phyloP scores from a whole-genome alignment of 768 basidiomycete genomes.

The Pilatotrama ljubarskyi region DNA sequence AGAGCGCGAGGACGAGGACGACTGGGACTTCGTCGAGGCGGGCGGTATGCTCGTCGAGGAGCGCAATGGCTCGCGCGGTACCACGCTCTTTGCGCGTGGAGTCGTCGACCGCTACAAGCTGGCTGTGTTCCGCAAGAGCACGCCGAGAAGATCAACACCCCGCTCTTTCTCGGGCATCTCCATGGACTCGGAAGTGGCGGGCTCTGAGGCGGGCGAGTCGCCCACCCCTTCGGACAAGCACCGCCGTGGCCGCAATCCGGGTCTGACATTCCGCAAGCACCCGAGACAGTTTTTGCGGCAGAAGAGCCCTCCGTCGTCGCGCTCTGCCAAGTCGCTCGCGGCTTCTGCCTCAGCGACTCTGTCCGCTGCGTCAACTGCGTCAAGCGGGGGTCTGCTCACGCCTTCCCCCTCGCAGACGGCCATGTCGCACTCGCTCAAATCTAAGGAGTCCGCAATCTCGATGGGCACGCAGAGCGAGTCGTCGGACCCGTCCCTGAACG shows the following conservation, averaged over 20 bases:
- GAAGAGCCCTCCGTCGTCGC: conserved; percentile 59
- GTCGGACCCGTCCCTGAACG: conserved; percentile 67
- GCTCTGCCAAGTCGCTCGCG: conserved; percentile 40
- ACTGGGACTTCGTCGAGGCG: conserved; percentile 89
- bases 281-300: conserved; percentile 73
- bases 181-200: conserved; percentile 47
- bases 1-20: conserved; percentile 69
- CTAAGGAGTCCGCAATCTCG: conserved; percentile 77
- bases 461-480: conserved; percentile 71
- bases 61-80: conserved; percentile 75
- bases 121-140: conserved; percentile 83
- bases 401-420: conserved; percentile 61
- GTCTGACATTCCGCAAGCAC: conserved; percentile 70
- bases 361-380: conserved; percentile 41
- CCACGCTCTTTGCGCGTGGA: conserved; percentile 86
- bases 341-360: conserved; percentile 50
- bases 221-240: conserved; percentile 52
- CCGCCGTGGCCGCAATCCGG: conserved; percentile 67
- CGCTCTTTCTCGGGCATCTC: conserved; percentile 62
- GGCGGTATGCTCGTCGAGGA: conserved; percentile 70
- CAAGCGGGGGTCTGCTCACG: conserved; percentile 54
- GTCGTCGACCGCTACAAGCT: conserved; percentile 87
- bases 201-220: conserved; percentile 38
- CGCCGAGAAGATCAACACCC: conserved; percentile 49
- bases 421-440: conserved; percentile 70